Evolutionary conservation across 2,329 filamentous ascomycete species (phyloP), one percentile per base, ranked within the genome.

Genomic region (Atkinsonella hypoxylon): DNA sequence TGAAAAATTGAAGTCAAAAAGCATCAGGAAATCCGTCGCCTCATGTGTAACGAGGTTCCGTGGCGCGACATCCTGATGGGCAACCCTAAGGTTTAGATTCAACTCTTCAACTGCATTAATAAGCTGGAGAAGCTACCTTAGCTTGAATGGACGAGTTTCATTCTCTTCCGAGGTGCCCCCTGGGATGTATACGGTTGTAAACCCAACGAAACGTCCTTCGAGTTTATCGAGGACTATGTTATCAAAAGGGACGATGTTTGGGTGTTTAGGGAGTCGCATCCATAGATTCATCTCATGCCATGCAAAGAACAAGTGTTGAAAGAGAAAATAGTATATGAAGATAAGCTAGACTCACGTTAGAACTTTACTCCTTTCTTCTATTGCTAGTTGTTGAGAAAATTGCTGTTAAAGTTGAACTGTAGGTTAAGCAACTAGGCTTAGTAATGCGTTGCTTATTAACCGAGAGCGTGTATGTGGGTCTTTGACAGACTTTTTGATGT

Each of bases 11-110:
- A 70, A 70, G 57, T 70, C 67, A 45, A 69, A 67, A 1, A 70
- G 43, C 51, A 65, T 52, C 11, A 71, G 46, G 4, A 53, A 52
- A 46, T 69, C 59, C 15, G 64, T 67, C 11, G 48, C 39, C 5
- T 56, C 51, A 48, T 70, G 57, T 47, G 71, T 51, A 0, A 71
- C 44, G 5, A 71, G 57, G 50, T 71, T 71, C 32, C 64, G 61
- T 3, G 64, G 54, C 4, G 62, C 60, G 46, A 72, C 58, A 51
- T 70, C 68, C 50, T 68, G 62, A 55, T 72, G 69, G 34, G 58
- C 54, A 44, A 71, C 61, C 18, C 68, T 67, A 34, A 63, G 52
- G 22, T 61, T 51, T 4, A 70, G 55, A 49, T 71, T 70, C 39
- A 71, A 55, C 31, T 63, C 60, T 49, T 71, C 67, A 8, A 70